Evolutionary conservation across 1,139 yeast genomes (phyloP).

Genomic region (Diutina mesorugosa): DNA sequence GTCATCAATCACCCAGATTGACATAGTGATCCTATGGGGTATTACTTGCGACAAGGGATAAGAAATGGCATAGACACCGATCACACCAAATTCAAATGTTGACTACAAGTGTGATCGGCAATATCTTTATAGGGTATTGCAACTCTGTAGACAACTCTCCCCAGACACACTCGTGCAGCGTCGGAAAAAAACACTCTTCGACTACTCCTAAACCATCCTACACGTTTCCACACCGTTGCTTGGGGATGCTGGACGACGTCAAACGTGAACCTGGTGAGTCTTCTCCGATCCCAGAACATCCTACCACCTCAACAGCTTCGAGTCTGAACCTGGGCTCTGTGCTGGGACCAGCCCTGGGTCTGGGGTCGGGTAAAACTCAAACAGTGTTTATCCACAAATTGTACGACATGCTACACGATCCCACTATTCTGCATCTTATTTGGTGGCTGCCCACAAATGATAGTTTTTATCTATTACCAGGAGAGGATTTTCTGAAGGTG

Average conservation of each 20-base stretch:
- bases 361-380: conserved; percentile 22
- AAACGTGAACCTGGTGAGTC: neutral
- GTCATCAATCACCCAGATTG: neutral
- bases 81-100: too few relatives aligned
- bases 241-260: conserved; percentile 1
- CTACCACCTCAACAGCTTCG: neutral
- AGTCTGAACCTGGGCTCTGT: neutral
- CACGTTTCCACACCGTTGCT: neutral
- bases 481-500: conserved; percentile 50
- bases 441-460: conserved; percentile 37
- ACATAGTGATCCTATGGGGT: neutral
- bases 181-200: neutral
- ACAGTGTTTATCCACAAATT: conserved; percentile 53
- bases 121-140: too few relatives aligned
- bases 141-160: neutral
- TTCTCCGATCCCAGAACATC: neutral
- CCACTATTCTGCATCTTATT: conserved; percentile 32
- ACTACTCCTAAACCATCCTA: neutral
- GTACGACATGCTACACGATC: conserved; percentile 51
- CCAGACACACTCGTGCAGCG: neutral
- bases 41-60: neutral
- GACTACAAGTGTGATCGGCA: too few relatives aligned
- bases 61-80: neutral
- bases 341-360: neutral
- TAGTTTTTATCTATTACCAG: conserved; percentile 31